phyloP scores from a whole-genome alignment of 768 basidiomycete species.

The Pleurotus sapidus region DNA sequence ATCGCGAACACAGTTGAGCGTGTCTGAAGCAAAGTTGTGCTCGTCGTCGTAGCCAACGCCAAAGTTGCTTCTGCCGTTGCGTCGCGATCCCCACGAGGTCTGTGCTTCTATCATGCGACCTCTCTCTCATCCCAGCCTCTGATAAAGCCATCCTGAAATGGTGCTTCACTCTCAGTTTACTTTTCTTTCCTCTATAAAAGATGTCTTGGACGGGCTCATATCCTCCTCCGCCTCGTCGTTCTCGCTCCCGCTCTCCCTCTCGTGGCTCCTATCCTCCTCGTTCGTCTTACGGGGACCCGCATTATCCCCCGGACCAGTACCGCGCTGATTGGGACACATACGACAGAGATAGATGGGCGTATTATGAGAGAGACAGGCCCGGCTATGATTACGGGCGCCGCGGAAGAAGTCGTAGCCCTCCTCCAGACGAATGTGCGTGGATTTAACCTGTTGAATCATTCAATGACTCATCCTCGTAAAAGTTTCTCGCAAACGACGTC shows the following conservation, averaged over 20 bases:
- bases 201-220: constrained; percentile 84
- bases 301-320: constrained; percentile 56
- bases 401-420: constrained; percentile 73
- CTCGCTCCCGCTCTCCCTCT: constrained; percentile 81
- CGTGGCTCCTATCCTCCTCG: constrained; percentile 55
- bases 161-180: constrained; percentile 56
- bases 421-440: constrained; percentile 59
- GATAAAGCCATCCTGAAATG: constrained; percentile 56
- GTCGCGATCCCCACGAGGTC: constrained; percentile 79
- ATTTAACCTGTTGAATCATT: background rate
- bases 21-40: constrained; percentile 39
- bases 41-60: constrained; percentile 38
- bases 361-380: constrained; percentile 67
- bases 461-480: constrained; percentile 10
- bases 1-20: constrained; percentile 64
- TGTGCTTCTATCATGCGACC: constrained; percentile 89
- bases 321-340: constrained; percentile 68
- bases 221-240: constrained; percentile 72
- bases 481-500: constrained; percentile 74
- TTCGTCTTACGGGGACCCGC: constrained; percentile 52
- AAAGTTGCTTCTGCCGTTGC: constrained; percentile 30
- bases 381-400: constrained; percentile 68
- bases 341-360: constrained; percentile 71
- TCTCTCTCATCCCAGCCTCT: constrained; percentile 71
- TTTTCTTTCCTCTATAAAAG: constrained; percentile 45